Conservation (phyloP, 345 rosid species). For the Dovyalis caffra region DNA sequence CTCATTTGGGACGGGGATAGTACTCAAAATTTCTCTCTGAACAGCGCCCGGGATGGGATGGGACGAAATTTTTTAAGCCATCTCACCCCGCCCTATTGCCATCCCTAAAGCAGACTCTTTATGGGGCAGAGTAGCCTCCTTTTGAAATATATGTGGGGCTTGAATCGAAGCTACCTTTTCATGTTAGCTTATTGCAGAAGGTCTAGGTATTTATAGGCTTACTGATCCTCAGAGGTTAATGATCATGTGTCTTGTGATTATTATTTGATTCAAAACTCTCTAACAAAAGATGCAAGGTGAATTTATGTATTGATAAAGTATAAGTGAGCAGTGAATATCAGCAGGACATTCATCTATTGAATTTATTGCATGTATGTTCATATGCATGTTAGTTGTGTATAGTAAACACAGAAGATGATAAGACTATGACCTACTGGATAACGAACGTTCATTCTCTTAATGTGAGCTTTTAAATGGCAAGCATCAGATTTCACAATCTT, state of each 20-base stretch:
- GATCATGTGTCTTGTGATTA: not conserved
- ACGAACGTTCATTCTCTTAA: not conserved
- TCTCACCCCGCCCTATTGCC: too few relatives aligned
- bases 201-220: conserved; percentile 4
- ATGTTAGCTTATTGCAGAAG: conserved; percentile 1
- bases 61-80: too few relatives aligned
- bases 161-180: conserved; percentile 10
- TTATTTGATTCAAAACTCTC: not conserved
- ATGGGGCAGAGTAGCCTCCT: conserved; percentile 2
- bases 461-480: conserved; percentile 12
- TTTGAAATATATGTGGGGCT: conserved; percentile 27
- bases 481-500: not conserved
- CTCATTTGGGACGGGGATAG: too few relatives aligned
- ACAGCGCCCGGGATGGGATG: too few relatives aligned
- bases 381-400: not conserved
- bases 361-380: conserved; percentile 1
- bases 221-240: not conserved
- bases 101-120: not conserved
- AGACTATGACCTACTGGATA: not conserved
- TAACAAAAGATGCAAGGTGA: not conserved
- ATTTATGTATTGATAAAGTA: not conserved
- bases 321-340: not conserved
- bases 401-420: not conserved
- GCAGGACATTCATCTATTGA: not conserved
- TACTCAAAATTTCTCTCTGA: too few relatives aligned